Conservation (phyloP, 352 stramenopile genomes). For the Blastocystis sp. region DNA sequence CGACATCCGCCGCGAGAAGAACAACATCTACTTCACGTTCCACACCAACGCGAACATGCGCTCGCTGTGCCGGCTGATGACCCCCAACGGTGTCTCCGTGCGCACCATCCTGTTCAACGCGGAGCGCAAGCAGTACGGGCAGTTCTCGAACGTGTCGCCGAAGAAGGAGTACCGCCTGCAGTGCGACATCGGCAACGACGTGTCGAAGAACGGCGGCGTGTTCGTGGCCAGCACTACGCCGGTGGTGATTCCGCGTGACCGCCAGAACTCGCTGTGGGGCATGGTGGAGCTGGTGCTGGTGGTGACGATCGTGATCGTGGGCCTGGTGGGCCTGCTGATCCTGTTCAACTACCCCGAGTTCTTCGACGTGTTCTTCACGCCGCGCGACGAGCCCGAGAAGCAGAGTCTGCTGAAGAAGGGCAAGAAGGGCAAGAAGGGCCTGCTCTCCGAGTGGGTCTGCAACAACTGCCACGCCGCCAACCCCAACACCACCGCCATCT, state of each 20-base stretch:
- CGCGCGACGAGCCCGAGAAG: conserved; percentile 53
- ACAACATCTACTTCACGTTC: conserved; percentile 10
- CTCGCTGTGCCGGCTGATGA: conserved; percentile 26
- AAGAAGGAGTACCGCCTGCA: conserved; percentile 19
- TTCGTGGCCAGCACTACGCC: not conserved
- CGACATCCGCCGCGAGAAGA: conserved; percentile 7
- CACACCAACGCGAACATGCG: conserved; percentile 26
- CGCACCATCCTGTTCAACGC: not conserved
- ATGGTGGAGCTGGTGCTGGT: not conserved
- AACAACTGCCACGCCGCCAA: conserved; percentile 2
- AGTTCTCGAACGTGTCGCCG: not conserved
- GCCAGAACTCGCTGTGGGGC: not conserved
- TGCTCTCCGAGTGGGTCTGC: conserved; percentile 2
- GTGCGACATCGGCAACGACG: conserved; percentile 12
- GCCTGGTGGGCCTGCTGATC: conserved; percentile 5
- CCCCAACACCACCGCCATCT: not conserved
- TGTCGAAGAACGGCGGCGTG: not conserved
- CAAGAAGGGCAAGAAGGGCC: not conserved
- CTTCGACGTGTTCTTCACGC: conserved; percentile 51
- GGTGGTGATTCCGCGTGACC: conserved; percentile 23
- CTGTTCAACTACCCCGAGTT: conserved; percentile 48
- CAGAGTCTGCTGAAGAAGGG: not conserved
- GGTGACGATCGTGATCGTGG: not conserved
- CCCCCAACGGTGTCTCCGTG: not conserved
- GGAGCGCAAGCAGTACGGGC: not conserved